Percentiles rank a stretch among this genome's conserved stretches.
Evolutionary conservation across 768 basidiomycete species (phyloP).

Genomic region (Clathrus columnatus): DNA sequence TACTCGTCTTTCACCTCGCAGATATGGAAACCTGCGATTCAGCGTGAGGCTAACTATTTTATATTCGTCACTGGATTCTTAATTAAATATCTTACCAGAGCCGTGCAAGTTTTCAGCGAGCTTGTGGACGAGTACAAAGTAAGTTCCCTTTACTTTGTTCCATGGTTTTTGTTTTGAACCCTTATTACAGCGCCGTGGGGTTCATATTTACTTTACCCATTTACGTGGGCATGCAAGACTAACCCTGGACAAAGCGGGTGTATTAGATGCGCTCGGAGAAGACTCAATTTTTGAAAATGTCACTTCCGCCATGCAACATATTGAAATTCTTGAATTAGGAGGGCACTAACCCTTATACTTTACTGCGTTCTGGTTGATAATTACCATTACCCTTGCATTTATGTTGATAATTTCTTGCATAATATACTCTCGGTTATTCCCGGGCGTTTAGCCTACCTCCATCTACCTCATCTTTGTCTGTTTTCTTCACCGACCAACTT

Average conservation of each 20-base stretch:
- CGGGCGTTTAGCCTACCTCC: neutral
- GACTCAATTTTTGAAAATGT: conserved; percentile 37
- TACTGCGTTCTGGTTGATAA: neutral
- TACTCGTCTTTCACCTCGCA: conserved; percentile 86
- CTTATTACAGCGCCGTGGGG: conserved; percentile 36
- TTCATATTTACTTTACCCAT: conserved; percentile 45
- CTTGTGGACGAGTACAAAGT: conserved; percentile 72
- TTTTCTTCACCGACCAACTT: neutral
- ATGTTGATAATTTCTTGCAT: neutral
- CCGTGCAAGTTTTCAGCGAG: conserved; percentile 77
- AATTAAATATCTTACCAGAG: conserved; percentile 35
- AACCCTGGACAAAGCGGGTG: conserved; percentile 42
- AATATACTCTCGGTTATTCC: neutral
- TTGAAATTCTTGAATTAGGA: conserved; percentile 20
- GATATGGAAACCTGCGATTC: conserved; percentile 90
- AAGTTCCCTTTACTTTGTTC: neutral
- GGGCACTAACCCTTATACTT: neutral
- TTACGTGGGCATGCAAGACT: conserved; percentile 30
- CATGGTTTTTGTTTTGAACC: neutral
- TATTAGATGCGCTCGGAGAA: conserved; percentile 40
- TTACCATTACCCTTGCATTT: neutral
- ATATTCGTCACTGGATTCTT: neutral
- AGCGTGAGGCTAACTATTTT: conserved; percentile 50
- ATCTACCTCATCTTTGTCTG: neutral
- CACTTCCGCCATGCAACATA: conserved; percentile 31